Percentiles rank a stretch among this genome's conserved stretches.
Evolutionary conservation across 108 stramenopile species (phyloP).

Genomic region (Skeletonema tropicum): DNA sequence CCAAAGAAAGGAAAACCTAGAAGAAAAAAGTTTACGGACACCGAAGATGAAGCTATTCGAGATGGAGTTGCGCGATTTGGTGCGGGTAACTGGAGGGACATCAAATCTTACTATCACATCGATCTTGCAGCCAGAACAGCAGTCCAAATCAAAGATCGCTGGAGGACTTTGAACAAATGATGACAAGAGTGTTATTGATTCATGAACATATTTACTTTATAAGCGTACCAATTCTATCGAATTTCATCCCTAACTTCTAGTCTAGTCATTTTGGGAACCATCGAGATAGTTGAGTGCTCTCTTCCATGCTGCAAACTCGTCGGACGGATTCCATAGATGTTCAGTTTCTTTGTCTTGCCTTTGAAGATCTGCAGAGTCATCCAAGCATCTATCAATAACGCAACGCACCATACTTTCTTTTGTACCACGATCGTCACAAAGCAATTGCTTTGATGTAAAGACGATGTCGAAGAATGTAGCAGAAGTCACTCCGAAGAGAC

Average conservation of each 20-base stretch:
- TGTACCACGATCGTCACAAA: constrained; percentile 19
- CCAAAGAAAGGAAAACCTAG: constrained; percentile 25
- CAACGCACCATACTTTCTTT: constrained; percentile 28
- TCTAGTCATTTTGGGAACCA: background rate
- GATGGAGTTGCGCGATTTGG: constrained; percentile 60
- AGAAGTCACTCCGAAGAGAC: constrained; percentile 24
- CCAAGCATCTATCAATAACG: constrained; percentile 25
- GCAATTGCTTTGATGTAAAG: constrained; percentile 19
- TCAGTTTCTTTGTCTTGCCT: constrained; percentile 14
- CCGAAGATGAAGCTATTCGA: constrained; percentile 62
- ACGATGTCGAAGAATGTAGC: constrained; percentile 35
- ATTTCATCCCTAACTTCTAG: background rate
- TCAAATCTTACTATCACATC: constrained; percentile 58
- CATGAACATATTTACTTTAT: constrained; percentile 4
- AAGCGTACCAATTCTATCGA: background rate
- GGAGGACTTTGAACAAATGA: constrained; percentile 58
- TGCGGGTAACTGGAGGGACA: constrained; percentile 61
- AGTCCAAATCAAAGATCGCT: constrained; percentile 80
- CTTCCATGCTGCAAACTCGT: constrained; percentile 11
- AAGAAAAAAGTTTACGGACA: constrained; percentile 59
- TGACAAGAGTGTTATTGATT: constrained; percentile 2
- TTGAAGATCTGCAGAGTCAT: constrained; percentile 9
- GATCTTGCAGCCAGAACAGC: constrained; percentile 57
- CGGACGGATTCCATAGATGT: constrained; percentile 4
- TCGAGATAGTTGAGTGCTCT: constrained; percentile 11